Evolutionary conservation across 768 basidiomycete species (phyloP).

Genomic region (Leucocoprinus birnbaumii): DNA sequence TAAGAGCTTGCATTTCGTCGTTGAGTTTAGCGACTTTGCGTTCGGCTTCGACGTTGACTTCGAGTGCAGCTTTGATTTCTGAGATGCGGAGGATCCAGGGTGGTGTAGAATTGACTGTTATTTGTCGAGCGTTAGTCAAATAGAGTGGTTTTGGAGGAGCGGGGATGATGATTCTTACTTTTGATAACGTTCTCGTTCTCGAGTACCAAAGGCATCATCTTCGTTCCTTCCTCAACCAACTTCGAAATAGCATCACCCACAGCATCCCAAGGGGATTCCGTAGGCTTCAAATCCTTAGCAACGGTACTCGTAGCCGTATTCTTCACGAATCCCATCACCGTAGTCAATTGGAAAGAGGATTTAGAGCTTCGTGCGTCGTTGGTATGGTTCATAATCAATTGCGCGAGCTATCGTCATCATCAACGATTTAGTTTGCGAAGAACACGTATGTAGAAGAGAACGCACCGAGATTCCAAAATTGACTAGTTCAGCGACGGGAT

Average conservation of each 20-base stretch:
- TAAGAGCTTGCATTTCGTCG: slow-evolving; percentile 87
- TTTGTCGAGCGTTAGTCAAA: no score
- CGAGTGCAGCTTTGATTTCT: slow-evolving; percentile 78
- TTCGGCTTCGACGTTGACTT: slow-evolving; percentile 91
- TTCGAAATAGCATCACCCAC: slow-evolving; percentile 67
- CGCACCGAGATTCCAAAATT: slow-evolving; percentile 89
- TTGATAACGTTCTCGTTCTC: slow-evolving; percentile 79
- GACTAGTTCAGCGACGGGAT: slow-evolving; percentile 74
- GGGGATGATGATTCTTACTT: slow-evolving; percentile 43
- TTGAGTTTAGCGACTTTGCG: slow-evolving; percentile 80
- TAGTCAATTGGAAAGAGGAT: slow-evolving; percentile 70
- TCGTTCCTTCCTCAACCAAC: slow-evolving; percentile 68
- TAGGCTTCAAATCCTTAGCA: slow-evolving; percentile 63
- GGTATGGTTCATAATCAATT: slow-evolving; percentile 85
- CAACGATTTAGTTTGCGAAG: background rate
- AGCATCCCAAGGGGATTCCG: slow-evolving; percentile 73
- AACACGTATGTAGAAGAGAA: background rate
- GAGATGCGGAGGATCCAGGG: slow-evolving; percentile 86
- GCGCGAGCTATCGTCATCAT: slow-evolving; percentile 64
- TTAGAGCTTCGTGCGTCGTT: slow-evolving; percentile 78
- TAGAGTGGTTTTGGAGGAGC: no score
- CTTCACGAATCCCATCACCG: slow-evolving; percentile 67
- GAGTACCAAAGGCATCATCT: slow-evolving; percentile 65
- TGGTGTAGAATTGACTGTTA: no score
- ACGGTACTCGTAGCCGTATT: slow-evolving; percentile 72